Conservation (phyloP, 83 land plant genomes). For the Picea mariana region DNA sequence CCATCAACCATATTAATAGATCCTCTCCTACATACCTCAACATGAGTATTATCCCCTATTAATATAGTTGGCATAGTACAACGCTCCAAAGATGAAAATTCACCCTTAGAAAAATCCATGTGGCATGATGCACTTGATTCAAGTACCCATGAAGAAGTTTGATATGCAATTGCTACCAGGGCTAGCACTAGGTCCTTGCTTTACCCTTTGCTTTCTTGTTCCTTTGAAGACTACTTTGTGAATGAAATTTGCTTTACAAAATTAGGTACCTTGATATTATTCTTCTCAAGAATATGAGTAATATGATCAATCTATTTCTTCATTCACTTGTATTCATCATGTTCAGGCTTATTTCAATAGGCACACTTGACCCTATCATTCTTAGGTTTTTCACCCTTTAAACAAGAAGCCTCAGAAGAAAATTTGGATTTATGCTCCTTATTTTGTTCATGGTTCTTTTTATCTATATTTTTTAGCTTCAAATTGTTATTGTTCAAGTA, state of each 20-base stretch:
- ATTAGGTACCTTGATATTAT: not conserved
- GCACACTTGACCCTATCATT: too few relatives aligned
- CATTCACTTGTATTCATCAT: not conserved
- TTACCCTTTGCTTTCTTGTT: not conserved
- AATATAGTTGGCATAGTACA: not conserved
- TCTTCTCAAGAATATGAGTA: not conserved
- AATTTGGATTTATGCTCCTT: too few relatives aligned
- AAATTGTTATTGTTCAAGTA: too few relatives aligned
- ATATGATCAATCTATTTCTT: too few relatives aligned
- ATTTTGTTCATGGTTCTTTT: too few relatives aligned
- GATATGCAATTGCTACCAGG: not conserved
- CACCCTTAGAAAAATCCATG: not conserved
- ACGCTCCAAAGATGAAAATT: not conserved
- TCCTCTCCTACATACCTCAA: not conserved
- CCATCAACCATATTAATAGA: not conserved
- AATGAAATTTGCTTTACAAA: not conserved
- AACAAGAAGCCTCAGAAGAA: too few relatives aligned
- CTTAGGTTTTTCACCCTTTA: too few relatives aligned
- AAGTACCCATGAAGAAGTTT: not conserved
- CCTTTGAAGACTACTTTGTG: too few relatives aligned
- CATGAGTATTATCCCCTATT: not conserved
- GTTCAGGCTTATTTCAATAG: too few relatives aligned
- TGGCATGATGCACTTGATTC: not conserved
- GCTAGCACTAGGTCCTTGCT: not conserved
- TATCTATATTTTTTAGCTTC: too few relatives aligned